A percentile compares a stretch with the other conserved stretches of the same genome.
These are phyloP conservation scores for Chlorella sp. DNA, from an alignment of 139 green algal genomes.

Conservation along the genomic window DNA sequence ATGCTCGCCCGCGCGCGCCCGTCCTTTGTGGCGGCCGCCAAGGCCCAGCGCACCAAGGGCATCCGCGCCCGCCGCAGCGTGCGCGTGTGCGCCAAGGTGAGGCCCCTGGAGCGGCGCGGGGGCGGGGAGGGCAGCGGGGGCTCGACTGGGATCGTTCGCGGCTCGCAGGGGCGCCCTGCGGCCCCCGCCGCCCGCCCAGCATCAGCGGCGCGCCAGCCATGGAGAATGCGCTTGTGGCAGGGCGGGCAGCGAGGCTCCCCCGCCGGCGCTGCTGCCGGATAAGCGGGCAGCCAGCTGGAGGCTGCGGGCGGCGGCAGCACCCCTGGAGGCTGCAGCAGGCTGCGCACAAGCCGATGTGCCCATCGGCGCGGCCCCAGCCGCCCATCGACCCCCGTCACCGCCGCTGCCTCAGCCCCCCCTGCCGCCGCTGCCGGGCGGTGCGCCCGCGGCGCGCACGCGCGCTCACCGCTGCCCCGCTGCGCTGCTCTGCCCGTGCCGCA, in stretches of 20 bases:
- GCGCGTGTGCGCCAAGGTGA: slow-evolving; percentile 16
- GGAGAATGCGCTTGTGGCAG: background rate
- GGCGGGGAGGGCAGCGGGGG: background rate
- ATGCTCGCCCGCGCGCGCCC: background rate
- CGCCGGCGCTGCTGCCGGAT: background rate
- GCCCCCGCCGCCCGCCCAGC: no score
- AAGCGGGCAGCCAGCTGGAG: background rate
- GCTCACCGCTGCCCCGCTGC: background rate
- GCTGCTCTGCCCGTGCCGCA: background rate
- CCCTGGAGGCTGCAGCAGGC: no score
- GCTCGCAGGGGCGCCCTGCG: background rate
- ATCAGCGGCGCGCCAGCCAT: no score
- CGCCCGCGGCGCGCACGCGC: background rate
- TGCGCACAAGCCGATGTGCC: background rate
- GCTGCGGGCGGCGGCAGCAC: no score
- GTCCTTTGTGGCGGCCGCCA: background rate
- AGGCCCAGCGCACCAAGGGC: background rate
- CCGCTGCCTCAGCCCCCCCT: background rate
- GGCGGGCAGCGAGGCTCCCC: no score
- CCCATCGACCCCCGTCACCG: background rate
- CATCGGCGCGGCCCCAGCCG: background rate
- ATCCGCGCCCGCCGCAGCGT: background rate
- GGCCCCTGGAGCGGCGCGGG: background rate
- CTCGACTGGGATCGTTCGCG: background rate
- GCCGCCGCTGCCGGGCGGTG: no score